phyloP scores from a whole-genome alignment of 23 red algal genomes.

The Gracilaria gracilis region DNA sequence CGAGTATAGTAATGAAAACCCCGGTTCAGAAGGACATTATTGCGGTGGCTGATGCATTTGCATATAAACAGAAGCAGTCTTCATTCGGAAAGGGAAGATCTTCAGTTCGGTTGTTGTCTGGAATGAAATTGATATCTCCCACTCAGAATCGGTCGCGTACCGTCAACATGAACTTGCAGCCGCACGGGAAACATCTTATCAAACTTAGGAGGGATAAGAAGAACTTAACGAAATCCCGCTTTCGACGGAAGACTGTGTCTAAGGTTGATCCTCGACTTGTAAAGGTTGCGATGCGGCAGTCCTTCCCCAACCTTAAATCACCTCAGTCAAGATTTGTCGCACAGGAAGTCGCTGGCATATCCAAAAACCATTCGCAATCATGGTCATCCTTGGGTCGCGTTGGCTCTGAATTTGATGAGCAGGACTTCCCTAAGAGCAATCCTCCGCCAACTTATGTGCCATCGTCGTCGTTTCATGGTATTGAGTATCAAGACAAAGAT shows the following conservation, averaged over 20 bases:
- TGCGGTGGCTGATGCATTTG: neutral
- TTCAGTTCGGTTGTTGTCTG: neutral
- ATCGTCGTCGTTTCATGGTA: neutral
- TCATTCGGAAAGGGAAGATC: neutral
- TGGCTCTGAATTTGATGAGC: neutral
- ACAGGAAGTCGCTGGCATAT: too few species aligned
- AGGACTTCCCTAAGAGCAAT: neutral
- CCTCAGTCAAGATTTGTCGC: neutral
- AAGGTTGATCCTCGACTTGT: conserved; percentile 27
- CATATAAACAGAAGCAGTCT: neutral
- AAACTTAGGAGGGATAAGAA: neutral
- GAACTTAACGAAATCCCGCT: neutral
- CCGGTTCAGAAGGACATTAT: neutral
- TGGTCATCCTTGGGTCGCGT: neutral
- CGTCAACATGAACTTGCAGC: neutral
- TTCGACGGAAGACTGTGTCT: neutral
- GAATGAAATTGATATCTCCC: neutral
- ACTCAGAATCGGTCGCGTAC: neutral
- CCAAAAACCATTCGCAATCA: neutral
- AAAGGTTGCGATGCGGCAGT: conserved; percentile 9
- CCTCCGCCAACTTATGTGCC: neutral
- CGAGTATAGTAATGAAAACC: neutral
- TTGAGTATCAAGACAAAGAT: conserved; percentile 27
- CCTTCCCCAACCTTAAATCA: neutral
- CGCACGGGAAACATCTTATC: neutral